Evolutionary conservation across 2,329 filamentous ascomycete species (phyloP).

Genomic region (Zymoseptoria ardabiliae): DNA sequence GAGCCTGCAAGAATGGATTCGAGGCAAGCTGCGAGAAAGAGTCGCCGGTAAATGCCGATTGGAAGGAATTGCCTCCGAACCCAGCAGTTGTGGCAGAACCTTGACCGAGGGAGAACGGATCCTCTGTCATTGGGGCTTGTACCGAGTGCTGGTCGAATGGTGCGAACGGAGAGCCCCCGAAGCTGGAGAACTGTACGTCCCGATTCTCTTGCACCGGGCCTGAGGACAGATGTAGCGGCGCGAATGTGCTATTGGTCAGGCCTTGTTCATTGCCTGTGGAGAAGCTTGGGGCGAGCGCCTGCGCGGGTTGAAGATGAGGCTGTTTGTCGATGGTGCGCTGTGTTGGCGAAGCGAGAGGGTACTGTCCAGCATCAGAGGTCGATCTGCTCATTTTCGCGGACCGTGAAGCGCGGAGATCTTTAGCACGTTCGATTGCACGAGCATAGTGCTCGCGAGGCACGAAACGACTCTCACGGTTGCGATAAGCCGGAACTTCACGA

Average conservation of each 20-base stretch:
- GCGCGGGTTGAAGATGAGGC: neutral
- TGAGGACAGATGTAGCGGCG: no score
- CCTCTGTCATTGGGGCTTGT: neutral
- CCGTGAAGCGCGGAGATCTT: slow-evolving; percentile 20
- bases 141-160: neutral
- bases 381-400: neutral
- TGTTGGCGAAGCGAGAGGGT: neutral
- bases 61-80: neutral
- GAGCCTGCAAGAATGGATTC: slow-evolving; percentile 12
- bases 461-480: slow-evolving; percentile 30
- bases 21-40: neutral
- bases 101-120: neutral
- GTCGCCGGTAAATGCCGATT: neutral
- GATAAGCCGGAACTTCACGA: slow-evolving; percentile 29
- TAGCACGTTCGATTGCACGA: slow-evolving; percentile 28
- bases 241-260: neutral
- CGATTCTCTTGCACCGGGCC: neutral
- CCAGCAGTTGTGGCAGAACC: neutral
- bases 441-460: slow-evolving; percentile 31
- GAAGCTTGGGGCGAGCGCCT: neutral
- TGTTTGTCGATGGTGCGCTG: neutral
- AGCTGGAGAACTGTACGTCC: neutral
- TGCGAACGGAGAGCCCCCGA: neutral
- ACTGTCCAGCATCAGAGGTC: neutral
- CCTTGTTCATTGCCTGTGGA: neutral